These are phyloP conservation scores for Botryotinia globosa DNA, from an alignment of 2,329 filamentous ascomycete species.

Conservation along the genomic window DNA sequence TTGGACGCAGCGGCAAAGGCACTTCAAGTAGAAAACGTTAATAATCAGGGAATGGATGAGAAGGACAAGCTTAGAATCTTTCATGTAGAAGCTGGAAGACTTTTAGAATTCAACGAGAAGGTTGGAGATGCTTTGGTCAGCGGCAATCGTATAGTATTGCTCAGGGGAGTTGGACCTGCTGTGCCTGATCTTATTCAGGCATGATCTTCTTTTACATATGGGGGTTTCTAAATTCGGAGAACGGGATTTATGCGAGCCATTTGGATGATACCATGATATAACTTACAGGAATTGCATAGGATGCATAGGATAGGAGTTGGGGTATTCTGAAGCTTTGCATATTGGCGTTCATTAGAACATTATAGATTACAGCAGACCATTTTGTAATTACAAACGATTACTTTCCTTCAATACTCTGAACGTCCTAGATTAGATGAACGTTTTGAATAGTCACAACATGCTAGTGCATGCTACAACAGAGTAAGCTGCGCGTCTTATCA, in stretches of 20 bases:
- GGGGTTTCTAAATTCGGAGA: neutral
- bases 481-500: neutral
- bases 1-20: conserved; percentile 74
- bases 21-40: conserved; percentile 78
- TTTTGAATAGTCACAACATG: neutral
- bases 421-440: neutral
- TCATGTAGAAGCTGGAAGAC: conserved; percentile 82
- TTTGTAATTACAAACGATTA: neutral
- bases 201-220: conserved; percentile 14
- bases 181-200: conserved; percentile 65
- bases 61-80: conserved; percentile 82
- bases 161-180: conserved; percentile 81
- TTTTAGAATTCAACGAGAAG: conserved; percentile 87
- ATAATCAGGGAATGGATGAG: conserved; percentile 73
- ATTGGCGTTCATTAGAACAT: neutral
- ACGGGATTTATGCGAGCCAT: neutral
- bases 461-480: neutral
- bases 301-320: conserved; percentile 11
- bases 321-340: neutral
- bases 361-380: neutral
- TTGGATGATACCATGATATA: conserved; percentile 18
- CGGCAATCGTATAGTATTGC: conserved; percentile 85
- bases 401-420: neutral
- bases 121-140: conserved; percentile 69
- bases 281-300: conserved; percentile 4